A percentile compares a stretch with the other conserved stretches of the same genome.
These are phyloP conservation scores for Puccinia hordei DNA, from an alignment of 1,284 basidiomycete species.

Conservation along the genomic window DNA sequence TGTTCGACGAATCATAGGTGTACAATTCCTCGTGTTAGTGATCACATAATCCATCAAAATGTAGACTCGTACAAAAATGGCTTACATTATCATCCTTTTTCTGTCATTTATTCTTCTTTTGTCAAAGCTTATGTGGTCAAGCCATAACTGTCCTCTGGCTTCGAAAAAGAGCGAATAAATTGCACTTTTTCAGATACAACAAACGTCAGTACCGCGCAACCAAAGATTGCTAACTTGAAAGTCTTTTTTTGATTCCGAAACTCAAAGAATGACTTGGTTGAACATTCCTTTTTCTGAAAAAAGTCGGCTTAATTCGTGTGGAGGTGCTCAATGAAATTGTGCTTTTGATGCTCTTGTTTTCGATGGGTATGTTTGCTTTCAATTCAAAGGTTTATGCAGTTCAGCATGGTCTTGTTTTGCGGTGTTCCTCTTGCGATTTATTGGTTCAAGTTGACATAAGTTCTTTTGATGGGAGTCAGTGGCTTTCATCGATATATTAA, in stretches of 20 bases:
- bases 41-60: neutral
- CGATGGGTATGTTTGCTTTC: neutral
- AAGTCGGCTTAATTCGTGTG: neutral
- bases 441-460: neutral
- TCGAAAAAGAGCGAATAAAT: neutral
- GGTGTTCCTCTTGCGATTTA: no score
- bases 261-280: no score
- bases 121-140: neutral
- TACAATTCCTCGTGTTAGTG: neutral
- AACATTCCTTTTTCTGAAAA: no score
- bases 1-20: neutral
- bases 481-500: neutral
- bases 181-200: conserved; percentile 7
- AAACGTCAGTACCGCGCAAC: neutral
- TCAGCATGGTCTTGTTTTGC: no score
- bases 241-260: no score
- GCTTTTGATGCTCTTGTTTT: conserved; percentile 5
- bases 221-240: no score
- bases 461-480: neutral
- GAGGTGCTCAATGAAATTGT: conserved; percentile 1
- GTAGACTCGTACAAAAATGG: neutral
- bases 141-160: neutral
- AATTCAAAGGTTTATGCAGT: no score
- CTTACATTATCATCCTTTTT: neutral
- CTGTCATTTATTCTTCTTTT: neutral